Conservation (phyloP, 495 filamentous ascomycete genomes). For the Aspergillus taichungensis region DNA sequence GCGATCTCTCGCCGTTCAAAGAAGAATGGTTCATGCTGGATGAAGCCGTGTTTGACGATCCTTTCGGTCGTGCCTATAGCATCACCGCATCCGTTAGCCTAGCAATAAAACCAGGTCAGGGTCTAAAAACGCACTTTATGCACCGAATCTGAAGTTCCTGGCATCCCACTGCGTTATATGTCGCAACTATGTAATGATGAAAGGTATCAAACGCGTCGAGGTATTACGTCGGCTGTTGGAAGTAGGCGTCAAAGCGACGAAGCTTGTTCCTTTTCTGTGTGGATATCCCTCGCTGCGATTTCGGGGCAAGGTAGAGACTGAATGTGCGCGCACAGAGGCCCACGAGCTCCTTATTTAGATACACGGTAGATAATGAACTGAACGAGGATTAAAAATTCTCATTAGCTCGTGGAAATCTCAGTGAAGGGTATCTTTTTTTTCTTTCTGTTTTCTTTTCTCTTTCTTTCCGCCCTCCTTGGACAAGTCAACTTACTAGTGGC, state of each 20-base stretch:
- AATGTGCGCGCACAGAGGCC: slow-evolving; percentile 28
- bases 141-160: slow-evolving; percentile 8
- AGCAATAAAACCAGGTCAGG: neutral
- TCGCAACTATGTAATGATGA: too few species aligned
- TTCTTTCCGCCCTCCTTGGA: too few species aligned
- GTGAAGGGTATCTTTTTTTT: too few species aligned
- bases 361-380: slow-evolving; percentile 2
- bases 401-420: too few species aligned
- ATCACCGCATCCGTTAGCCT: neutral
- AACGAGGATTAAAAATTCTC: slow-evolving; percentile 5
- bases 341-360: slow-evolving; percentile 2
- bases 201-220: too few species aligned
- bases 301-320: neutral
- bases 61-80: slow-evolving; percentile 29
- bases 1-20: slow-evolving; percentile 24
- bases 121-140: slow-evolving; percentile 26
- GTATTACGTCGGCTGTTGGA: too few species aligned
- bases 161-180: slow-evolving; percentile 17
- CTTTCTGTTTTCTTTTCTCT: too few species aligned
- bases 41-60: slow-evolving; percentile 30
- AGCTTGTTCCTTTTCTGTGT: too few species aligned
- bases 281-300: neutral
- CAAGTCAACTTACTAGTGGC: too few species aligned
- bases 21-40: slow-evolving; percentile 19
- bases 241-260: too few species aligned